Evolutionary conservation across 31 red algal genomes (phyloP).

Genomic region (Odonthalia washingtoniensis): DNA sequence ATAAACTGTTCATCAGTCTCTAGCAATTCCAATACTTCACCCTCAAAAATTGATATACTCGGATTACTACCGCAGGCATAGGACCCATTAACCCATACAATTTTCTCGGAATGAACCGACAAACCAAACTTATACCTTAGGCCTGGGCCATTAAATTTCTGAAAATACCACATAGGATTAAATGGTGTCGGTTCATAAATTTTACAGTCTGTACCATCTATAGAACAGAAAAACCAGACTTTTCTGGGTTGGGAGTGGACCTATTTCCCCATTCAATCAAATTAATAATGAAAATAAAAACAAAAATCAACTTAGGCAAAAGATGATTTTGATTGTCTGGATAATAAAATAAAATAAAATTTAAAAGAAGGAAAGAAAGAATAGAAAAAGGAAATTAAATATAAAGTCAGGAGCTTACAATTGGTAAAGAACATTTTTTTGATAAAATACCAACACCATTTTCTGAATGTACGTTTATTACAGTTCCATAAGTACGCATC

Average conservation of each 20-base stretch:
- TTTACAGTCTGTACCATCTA: conserved; percentile 42
- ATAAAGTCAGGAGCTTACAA: neutral
- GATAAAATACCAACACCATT: neutral
- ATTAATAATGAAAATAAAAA: neutral
- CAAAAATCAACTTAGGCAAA: too few species aligned
- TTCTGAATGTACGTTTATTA: neutral
- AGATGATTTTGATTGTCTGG: too few species aligned
- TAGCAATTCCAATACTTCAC: neutral
- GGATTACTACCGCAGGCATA: conserved; percentile 9
- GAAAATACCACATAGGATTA: conserved; percentile 11
- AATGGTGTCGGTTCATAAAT: conserved; percentile 15
- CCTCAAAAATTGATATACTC: conserved; percentile 9
- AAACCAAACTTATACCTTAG: conserved; percentile 22
- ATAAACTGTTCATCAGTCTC: neutral
- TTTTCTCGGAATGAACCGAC: neutral
- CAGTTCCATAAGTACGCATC: neutral
- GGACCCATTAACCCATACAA: conserved; percentile 23
- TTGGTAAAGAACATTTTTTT: neutral
- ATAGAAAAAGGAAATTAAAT: neutral
- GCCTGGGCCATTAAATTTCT: conserved; percentile 19
- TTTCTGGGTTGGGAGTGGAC: neutral
- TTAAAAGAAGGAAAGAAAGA: neutral
- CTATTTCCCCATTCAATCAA: neutral
- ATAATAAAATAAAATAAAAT: neutral
- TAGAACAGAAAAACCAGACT: neutral